phyloP scores from a whole-genome alignment of 305 asterid genomes.

The Stenogyne calaminthoides region DNA sequence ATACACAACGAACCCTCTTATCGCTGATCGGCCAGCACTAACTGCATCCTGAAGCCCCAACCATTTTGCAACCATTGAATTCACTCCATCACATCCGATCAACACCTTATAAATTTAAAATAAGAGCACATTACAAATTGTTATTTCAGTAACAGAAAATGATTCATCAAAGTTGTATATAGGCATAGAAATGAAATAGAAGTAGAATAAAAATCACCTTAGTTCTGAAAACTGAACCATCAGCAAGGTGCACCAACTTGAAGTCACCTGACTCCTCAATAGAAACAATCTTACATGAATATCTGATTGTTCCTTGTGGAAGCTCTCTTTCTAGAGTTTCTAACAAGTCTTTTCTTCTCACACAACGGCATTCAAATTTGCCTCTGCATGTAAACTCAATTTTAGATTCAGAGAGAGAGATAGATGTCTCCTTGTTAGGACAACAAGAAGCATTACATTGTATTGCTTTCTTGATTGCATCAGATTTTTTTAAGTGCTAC shows the following conservation, averaged over 20 bases:
- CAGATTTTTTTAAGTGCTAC: neutral
- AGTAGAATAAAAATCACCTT: slow-evolving; percentile 42
- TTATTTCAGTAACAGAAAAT: neutral
- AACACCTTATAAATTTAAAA: no score
- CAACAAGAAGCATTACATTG: neutral
- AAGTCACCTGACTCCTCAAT: slow-evolving; percentile 52
- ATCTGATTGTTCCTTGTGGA: slow-evolving; percentile 62
- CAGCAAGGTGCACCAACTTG: slow-evolving; percentile 62
- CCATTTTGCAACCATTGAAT: slow-evolving; percentile 68
- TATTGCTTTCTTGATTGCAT: neutral
- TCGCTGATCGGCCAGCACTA: slow-evolving; percentile 52
- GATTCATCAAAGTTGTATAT: neutral
- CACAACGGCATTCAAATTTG: slow-evolving; percentile 56
- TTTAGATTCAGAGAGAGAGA: neutral
- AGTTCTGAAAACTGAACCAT: slow-evolving; percentile 59
- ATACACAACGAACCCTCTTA: slow-evolving; percentile 59
- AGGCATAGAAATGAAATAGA: neutral
- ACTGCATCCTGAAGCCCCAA: slow-evolving; percentile 59
- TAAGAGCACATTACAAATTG: neutral
- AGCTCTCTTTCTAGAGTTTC: slow-evolving; percentile 61
- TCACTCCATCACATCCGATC: slow-evolving; percentile 82
- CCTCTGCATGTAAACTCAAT: slow-evolving; percentile 34
- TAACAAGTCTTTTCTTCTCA: slow-evolving; percentile 55
- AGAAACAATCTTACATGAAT: slow-evolving; percentile 57
- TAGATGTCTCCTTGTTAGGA: neutral